A percentile compares a stretch with the other conserved stretches of the same genome.
These are phyloP conservation scores for Marchantia paleacea DNA, from an alignment of 225 moss, liverwort and hornwort species.

Conservation along the genomic window DNA sequence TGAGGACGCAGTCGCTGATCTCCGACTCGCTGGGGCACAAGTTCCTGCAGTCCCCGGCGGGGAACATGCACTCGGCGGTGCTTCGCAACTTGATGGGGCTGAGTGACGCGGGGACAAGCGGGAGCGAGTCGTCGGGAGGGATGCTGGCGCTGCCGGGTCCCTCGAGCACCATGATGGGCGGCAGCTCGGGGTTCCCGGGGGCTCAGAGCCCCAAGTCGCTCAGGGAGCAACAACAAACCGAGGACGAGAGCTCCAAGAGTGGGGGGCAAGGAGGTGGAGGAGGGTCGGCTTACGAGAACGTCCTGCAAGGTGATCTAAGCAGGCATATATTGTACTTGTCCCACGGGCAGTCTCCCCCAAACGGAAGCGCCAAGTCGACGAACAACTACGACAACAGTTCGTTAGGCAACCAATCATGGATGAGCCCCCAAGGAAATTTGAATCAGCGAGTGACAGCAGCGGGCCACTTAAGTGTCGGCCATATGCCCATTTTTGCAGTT, in stretches of 20 bases:
- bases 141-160: conserved; percentile 55
- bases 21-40: conserved; percentile 32
- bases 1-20: conserved; percentile 33
- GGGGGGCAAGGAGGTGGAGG: conserved; percentile 28
- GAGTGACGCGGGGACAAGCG: conserved; percentile 50
- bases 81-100: conserved; percentile 90
- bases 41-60: conserved; percentile 31
- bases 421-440: conserved; percentile 56
- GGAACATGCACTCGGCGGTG: conserved; percentile 49
- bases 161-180: conserved; percentile 45
- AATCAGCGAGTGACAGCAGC: conserved; percentile 39
- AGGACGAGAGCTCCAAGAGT: conserved; percentile 84
- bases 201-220: conserved; percentile 39
- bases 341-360: conserved; percentile 31
- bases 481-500: conserved; percentile 96
- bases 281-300: conserved; percentile 67
- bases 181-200: conserved; percentile 47
- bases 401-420: conserved; percentile 61
- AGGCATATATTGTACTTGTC: conserved; percentile 73
- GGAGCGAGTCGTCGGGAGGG: conserved; percentile 50
- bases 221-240: conserved; percentile 53
- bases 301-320: conserved; percentile 60
- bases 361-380: conserved; percentile 30
- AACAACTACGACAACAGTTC: conserved; percentile 61
- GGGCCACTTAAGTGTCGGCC: conserved; percentile 56